Percentiles rank a stretch among this genome's conserved stretches.
These are phyloP conservation scores for Tricholoma matsutake DNA, from an alignment of 768 basidiomycete species.

Conservation along the genomic window DNA sequence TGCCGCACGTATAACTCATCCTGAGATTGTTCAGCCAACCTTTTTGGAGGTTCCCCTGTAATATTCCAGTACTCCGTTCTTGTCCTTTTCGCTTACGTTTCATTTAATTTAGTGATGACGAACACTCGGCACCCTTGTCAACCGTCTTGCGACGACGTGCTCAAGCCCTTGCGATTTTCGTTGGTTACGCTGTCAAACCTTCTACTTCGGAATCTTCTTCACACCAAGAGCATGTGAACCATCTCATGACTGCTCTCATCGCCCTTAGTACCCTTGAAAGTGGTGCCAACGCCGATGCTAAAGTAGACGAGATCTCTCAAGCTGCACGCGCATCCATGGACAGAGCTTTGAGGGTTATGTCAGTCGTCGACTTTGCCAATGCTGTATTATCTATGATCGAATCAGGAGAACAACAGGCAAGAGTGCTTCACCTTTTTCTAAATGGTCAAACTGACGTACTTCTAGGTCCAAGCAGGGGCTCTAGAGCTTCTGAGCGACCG, in stretches of 20 bases:
- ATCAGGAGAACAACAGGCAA: constrained; percentile 50
- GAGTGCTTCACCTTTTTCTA: constrained; percentile 14
- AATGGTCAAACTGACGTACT: constrained; percentile 3
- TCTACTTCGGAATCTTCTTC: constrained; percentile 18
- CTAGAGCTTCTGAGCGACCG: constrained; percentile 69
- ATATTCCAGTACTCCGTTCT: constrained; percentile 16
- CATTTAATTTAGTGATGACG: constrained; percentile 50
- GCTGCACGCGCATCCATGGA: constrained; percentile 51
- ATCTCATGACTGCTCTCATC: constrained; percentile 48
- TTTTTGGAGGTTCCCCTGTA: constrained; percentile 62
- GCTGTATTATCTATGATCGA: constrained; percentile 54
- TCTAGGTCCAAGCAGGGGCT: constrained; percentile 62
- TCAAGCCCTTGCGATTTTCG: constrained; percentile 64
- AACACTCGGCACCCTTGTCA: constrained; percentile 44
- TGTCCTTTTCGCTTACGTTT: background rate
- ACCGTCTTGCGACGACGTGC: constrained; percentile 55
- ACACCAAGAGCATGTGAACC: constrained; percentile 31
- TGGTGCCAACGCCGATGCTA: constrained; percentile 28
- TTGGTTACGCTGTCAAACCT: constrained; percentile 48
- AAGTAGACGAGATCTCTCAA: constrained; percentile 41
- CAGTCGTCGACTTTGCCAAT: constrained; percentile 65
- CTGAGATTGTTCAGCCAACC: constrained; percentile 34
- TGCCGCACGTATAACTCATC: constrained; percentile 36
- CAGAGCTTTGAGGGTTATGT: constrained; percentile 58
- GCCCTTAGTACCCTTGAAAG: constrained; percentile 38